These are phyloP conservation scores for Amanita thiersii DNA, from an alignment of 768 basidiomycete genomes.

Conservation along the genomic window DNA sequence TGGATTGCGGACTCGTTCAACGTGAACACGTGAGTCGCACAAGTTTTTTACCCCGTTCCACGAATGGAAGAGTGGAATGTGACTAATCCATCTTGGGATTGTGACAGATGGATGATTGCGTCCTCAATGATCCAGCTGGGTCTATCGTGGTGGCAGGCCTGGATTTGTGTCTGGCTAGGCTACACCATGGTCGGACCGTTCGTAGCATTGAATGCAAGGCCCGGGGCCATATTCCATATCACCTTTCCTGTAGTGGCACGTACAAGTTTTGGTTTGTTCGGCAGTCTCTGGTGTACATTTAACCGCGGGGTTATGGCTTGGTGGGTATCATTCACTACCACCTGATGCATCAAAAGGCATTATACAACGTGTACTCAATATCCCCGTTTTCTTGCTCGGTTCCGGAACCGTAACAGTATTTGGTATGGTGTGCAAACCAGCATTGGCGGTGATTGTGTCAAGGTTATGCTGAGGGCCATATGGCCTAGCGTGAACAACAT, in stretches of 20 bases:
- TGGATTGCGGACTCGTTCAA: constrained; percentile 82
- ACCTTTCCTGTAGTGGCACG: constrained; percentile 71
- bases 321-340: constrained; percentile 25
- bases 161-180: constrained; percentile 71
- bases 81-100: no score
- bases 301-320: constrained; percentile 69
- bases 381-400: no score
- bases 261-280: constrained; percentile 74
- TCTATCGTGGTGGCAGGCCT: constrained; percentile 80
- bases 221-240: constrained; percentile 70
- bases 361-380: neutral
- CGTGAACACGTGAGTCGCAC: constrained; percentile 55
- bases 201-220: constrained; percentile 69
- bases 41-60: no score
- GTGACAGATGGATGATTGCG: constrained; percentile 65
- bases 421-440: constrained; percentile 79
- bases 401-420: no score
- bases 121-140: constrained; percentile 68
- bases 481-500: constrained; percentile 68
- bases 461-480: constrained; percentile 67
- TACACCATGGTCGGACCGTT: constrained; percentile 58
- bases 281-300: constrained; percentile 73
- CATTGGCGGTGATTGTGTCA: constrained; percentile 75
- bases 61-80: no score
- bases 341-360: neutral